Percentiles rank a stretch among this genome's conserved stretches.
Conservation (phyloP, 2,329 filamentous ascomycete species). For the Colletotrichum sp. region DNA sequence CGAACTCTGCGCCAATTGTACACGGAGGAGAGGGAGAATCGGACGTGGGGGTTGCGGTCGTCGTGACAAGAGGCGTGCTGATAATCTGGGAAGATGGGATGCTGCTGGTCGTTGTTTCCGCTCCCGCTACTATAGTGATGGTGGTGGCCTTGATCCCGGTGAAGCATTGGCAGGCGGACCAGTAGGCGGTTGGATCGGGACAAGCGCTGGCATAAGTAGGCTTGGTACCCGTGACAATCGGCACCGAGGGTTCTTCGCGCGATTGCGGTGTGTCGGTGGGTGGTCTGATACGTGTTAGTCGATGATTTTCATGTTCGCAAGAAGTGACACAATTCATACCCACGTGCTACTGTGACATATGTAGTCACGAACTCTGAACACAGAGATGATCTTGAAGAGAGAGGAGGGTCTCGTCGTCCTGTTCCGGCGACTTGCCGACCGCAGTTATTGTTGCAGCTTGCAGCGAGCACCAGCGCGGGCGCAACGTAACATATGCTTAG, state of each 20-base stretch:
- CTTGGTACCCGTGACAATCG: background rate
- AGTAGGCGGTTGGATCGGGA: conserved; percentile 14
- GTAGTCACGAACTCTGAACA: conserved; percentile 15
- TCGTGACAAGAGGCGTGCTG: background rate
- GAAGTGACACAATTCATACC: background rate
- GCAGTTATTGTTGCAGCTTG: conserved; percentile 16
- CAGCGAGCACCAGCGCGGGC: background rate
- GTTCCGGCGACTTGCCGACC: conserved; percentile 8
- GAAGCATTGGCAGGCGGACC: conserved; percentile 25
- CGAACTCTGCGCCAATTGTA: conserved; percentile 13
- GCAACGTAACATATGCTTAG: background rate
- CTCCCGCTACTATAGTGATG: conserved; percentile 11
- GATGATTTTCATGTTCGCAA: background rate
- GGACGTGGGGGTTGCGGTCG: background rate
- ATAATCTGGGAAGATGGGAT: background rate
- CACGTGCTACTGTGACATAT: conserved; percentile 1
- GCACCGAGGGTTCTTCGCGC: background rate
- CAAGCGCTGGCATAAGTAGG: conserved; percentile 23
- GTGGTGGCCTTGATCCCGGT: conserved; percentile 15
- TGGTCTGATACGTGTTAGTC: background rate
- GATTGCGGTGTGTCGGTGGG: background rate
- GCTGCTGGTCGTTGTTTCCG: background rate
- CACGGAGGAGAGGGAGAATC: background rate
- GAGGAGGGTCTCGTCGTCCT: background rate
- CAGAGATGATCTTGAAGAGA: background rate